phyloP scores from a whole-genome alignment of 805 yeast species.

The Teunomyces atbi region DNA sequence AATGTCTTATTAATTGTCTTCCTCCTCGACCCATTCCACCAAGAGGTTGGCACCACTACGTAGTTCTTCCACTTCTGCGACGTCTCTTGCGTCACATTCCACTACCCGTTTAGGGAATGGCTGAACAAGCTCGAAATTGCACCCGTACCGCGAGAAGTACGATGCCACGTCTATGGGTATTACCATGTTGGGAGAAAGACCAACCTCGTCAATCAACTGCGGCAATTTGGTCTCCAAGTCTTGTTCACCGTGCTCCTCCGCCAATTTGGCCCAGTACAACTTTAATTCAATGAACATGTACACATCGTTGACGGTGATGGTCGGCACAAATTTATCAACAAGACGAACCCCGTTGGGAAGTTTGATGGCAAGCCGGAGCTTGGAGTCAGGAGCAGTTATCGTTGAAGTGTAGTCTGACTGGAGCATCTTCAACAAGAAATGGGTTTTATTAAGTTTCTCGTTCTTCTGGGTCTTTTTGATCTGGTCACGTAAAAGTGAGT shows the following conservation, averaged over 20 bases:
- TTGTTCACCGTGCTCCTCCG: constrained; percentile 6
- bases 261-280: constrained; percentile 14
- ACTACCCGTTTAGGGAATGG: constrained; percentile 40
- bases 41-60: constrained; percentile 37
- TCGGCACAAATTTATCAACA: constrained; percentile 41
- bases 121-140: constrained; percentile 38
- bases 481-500: constrained; percentile 49
- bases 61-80: constrained; percentile 12
- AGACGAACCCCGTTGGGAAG: constrained; percentile 52
- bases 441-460: constrained; percentile 8
- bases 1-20: constrained; percentile 14
- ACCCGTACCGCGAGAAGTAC: constrained; percentile 25
- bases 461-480: constrained; percentile 47
- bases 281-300: constrained; percentile 50
- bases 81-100: not conserved
- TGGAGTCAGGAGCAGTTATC: not conserved
- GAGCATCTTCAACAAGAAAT: not conserved
- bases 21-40: constrained; percentile 32
- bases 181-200: not conserved
- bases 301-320: constrained; percentile 44
- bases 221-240: constrained; percentile 13
- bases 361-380: constrained; percentile 47
- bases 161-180: constrained; percentile 11
- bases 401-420: not conserved
- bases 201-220: not conserved